phyloP scores from a whole-genome alignment of 352 stramenopile genomes.

The Pythium phragmiticola region DNA sequence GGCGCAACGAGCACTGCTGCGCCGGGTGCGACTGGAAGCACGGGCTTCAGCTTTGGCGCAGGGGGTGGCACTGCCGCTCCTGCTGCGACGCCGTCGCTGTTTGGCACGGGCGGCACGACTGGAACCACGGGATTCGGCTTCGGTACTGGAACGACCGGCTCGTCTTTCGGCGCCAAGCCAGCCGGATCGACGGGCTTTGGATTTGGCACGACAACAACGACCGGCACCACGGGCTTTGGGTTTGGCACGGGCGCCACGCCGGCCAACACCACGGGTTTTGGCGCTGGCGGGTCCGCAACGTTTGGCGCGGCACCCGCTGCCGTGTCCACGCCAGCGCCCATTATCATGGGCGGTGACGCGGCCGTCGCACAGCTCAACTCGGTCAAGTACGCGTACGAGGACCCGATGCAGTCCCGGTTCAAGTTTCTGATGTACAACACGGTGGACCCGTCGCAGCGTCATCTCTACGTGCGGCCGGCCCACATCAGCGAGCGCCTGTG shows the following conservation, averaged over 20 bases:
- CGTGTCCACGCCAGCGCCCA: slow-evolving; percentile 55
- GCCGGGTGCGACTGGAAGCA: slow-evolving; percentile 28
- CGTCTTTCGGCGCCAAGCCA: slow-evolving; percentile 16
- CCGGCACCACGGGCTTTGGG: slow-evolving; percentile 31
- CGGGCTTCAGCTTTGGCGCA: slow-evolving; percentile 33
- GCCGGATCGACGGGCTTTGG: slow-evolving; percentile 13
- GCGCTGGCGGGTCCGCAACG: slow-evolving; percentile 21
- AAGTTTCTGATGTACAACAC: slow-evolving; percentile 91
- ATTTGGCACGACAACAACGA: slow-evolving; percentile 19
- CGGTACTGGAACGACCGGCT: slow-evolving; percentile 4
- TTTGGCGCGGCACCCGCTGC: slow-evolving; percentile 36
- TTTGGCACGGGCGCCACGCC: slow-evolving; percentile 3
- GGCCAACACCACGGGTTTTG: slow-evolving; percentile 31
- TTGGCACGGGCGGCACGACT: slow-evolving; percentile 12
- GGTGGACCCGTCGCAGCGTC: slow-evolving; percentile 77
- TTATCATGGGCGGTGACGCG: slow-evolving; percentile 72
- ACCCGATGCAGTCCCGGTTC: slow-evolving; percentile 83
- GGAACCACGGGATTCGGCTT: slow-evolving; percentile 24
- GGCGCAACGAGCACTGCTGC: slow-evolving; percentile 10
- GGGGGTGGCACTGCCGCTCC: neutral
- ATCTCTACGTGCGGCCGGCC: slow-evolving; percentile 74
- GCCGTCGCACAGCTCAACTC: slow-evolving; percentile 79
- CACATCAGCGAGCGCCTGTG: slow-evolving; percentile 85
- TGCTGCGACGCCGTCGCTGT: slow-evolving; percentile 2
- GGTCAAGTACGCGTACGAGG: slow-evolving; percentile 82